These are phyloP conservation scores for Peronospora tabacina DNA, from an alignment of 352 stramenopile species.

Conservation along the genomic window DNA sequence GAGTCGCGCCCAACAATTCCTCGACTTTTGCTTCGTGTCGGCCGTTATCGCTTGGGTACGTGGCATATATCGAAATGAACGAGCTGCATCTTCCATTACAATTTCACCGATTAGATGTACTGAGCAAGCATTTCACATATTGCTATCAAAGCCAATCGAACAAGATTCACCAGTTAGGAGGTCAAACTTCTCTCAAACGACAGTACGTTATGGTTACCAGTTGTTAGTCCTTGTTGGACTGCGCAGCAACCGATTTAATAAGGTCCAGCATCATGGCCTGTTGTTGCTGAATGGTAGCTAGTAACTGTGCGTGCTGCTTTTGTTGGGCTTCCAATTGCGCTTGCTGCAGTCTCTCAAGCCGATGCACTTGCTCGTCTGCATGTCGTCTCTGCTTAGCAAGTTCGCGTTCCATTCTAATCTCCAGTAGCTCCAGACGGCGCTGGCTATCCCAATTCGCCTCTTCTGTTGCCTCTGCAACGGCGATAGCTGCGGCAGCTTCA, in stretches of 20 bases:
- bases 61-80: too few relatives aligned
- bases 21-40: too few relatives aligned
- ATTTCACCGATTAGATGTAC: too few relatives aligned
- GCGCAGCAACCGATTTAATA: slow-evolving; percentile 25
- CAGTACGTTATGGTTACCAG: background rate
- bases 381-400: slow-evolving; percentile 25
- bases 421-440: slow-evolving; percentile 27
- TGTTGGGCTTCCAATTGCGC: slow-evolving; percentile 26
- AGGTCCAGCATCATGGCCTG: slow-evolving; percentile 36
- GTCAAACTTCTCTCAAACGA: background rate
- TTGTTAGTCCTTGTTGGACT: slow-evolving; percentile 15
- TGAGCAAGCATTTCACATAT: too few relatives aligned
- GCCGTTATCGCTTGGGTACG: too few relatives aligned
- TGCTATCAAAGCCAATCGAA: too few relatives aligned
- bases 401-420: slow-evolving; percentile 30
- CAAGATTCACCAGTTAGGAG: too few relatives aligned
- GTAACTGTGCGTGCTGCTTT: slow-evolving; percentile 24
- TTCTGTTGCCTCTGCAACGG: slow-evolving; percentile 14
- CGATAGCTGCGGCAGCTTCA: slow-evolving; percentile 19
- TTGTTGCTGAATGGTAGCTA: slow-evolving; percentile 32
- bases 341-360: slow-evolving; percentile 22
- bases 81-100: too few relatives aligned
- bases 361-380: slow-evolving; percentile 25
- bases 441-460: slow-evolving; percentile 14
- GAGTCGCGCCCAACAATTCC: too few relatives aligned